Evolutionary conservation across 257 asterid genomes (phyloP), one percentile per base, ranked within the genome.

Genomic region (Rhazya stricta): DNA sequence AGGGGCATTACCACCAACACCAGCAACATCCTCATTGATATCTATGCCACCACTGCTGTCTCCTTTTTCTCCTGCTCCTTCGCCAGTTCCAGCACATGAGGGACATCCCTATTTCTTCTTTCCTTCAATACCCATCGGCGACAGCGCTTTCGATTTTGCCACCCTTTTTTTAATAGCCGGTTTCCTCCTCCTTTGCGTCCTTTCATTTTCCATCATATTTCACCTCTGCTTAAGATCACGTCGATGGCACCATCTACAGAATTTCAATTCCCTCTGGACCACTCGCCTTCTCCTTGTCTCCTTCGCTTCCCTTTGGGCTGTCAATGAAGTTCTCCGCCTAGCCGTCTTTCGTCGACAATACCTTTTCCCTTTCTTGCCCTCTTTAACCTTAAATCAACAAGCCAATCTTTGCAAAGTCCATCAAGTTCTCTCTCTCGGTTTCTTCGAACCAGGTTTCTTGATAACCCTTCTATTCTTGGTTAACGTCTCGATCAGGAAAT

Each of bases 181-280:
- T 68, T 77, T 89, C 36, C 76, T 92, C 36, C 76, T 89, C 77
- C 80, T 92, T 53, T 90, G 92, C 6, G 9, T 84, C 5, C 42
- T 89, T 32, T 83, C 92, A 0, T 16, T 88, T 36, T 77, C 77
- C 11, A 81, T 86, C 54, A 80, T 91, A 41, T 30, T 92, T 76
- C 80, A 83, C 69, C 89, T 91, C 13, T 79, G 87, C 0, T 8
- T 92, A 2, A 81, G 82, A 58, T 91, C 96, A 0, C 86, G 86
- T 7, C 81, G 75, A 11, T 41, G 79, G 25, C 88, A 74, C 0
- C 91, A 84, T 68, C 27, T 92, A 1, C 88, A 85, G 25, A 82
- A 88, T 1, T 91, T 92, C 77, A 92, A 86, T 79, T 84, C 89
- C 0, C 81, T 86, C 46, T 92, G 97, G 98, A 80, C 84, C 82